These are phyloP conservation scores for Pythium grandisporangium DNA, from an alignment of 352 stramenopile genomes.

Conservation along the genomic window DNA sequence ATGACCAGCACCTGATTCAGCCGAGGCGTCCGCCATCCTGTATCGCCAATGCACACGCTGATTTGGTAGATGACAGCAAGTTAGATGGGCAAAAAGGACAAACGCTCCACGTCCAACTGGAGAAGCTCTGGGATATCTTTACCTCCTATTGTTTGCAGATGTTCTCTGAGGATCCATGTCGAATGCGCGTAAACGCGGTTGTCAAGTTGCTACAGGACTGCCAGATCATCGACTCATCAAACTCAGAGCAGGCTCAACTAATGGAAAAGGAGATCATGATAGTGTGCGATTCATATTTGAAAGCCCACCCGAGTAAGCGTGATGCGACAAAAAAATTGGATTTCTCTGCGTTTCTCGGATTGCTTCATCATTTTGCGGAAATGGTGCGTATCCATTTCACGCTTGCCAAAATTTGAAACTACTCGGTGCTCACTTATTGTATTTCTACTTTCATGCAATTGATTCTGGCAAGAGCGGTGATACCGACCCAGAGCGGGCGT, in stretches of 20 bases:
- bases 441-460: too few relatives aligned
- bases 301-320: conserved; percentile 41
- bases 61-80: too few relatives aligned
- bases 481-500: conserved; percentile 34
- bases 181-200: conserved; percentile 54
- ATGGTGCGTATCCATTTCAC: conserved; percentile 25
- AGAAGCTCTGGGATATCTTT: conserved; percentile 76
- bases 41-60: too few relatives aligned
- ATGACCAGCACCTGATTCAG: too few relatives aligned
- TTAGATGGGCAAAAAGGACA: too few relatives aligned
- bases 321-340: conserved; percentile 60
- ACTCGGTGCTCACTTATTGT: not conserved
- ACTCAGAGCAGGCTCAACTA: conserved; percentile 46
- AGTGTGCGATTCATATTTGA: conserved; percentile 65
- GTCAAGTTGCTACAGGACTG: conserved; percentile 75
- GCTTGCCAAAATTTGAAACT: not conserved
- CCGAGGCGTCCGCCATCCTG: too few relatives aligned
- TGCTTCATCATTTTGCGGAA: conserved; percentile 58
- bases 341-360: conserved; percentile 56
- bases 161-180: conserved; percentile 67
- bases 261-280: conserved; percentile 68
- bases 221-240: conserved; percentile 44
- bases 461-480: conserved; percentile 44
- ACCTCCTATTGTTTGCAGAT: conserved; percentile 64
- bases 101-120: too few relatives aligned